Percentiles rank a stretch among this genome's conserved stretches.
phyloP scores from a whole-genome alignment of 257 asterid genomes.

The Plantago ovata region DNA sequence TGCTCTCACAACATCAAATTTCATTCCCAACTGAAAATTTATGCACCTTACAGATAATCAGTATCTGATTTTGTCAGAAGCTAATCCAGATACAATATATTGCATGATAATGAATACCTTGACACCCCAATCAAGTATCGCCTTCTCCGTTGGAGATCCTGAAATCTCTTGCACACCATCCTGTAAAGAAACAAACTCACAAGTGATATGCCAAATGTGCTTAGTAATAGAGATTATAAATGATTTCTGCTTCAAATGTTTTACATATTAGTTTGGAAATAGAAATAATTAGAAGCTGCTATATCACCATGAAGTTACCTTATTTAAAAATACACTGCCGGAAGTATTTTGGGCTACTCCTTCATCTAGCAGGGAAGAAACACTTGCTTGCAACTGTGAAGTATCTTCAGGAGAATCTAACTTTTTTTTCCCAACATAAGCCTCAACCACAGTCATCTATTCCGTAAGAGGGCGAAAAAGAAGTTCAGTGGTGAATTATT shows the following conservation, averaged over 20 bases:
- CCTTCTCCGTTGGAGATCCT: slow-evolving; percentile 97
- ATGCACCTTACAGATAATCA: slow-evolving; percentile 17
- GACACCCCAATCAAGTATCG: slow-evolving; percentile 91
- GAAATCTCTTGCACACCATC: slow-evolving; percentile 77
- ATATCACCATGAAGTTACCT: slow-evolving; percentile 36
- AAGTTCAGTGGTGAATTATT: slow-evolving; percentile 7
- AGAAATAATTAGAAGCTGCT: too few relatives aligned
- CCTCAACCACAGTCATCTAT: slow-evolving; percentile 95
- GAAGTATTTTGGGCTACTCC: slow-evolving; percentile 82
- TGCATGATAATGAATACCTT: slow-evolving; percentile 43
- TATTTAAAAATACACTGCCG: slow-evolving; percentile 76
- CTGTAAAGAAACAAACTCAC: slow-evolving; percentile 27
- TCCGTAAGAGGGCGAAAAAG: slow-evolving; percentile 2
- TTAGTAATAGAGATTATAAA: too few relatives aligned
- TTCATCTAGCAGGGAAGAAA: slow-evolving; percentile 78
- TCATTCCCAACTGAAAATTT: slow-evolving; percentile 76
- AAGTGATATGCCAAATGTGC: too few relatives aligned
- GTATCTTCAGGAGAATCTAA: slow-evolving; percentile 71
- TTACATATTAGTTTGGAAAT: too few relatives aligned
- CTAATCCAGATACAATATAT: slow-evolving; percentile 10
- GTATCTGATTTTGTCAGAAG: slow-evolving; percentile 15
- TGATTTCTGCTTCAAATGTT: too few relatives aligned
- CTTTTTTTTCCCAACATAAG: slow-evolving; percentile 59
- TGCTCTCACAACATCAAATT: slow-evolving; percentile 68
- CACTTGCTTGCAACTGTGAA: slow-evolving; percentile 44